Conservation (phyloP, 225 moss, liverwort and hornwort species). For the Physcomitrellopsis africana region DNA sequence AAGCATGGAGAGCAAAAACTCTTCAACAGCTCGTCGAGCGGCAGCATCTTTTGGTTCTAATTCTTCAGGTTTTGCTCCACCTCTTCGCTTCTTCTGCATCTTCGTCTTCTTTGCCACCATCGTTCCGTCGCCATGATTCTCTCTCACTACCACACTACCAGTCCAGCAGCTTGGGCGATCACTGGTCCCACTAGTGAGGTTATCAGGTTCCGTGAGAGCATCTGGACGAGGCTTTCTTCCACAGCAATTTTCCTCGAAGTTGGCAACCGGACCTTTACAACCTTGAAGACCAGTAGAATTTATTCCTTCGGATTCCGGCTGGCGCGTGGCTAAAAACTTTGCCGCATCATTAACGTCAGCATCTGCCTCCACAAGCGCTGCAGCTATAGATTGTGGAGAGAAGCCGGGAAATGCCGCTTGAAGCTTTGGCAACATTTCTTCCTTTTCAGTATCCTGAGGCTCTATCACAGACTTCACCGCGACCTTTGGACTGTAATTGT, state of each 20-base stretch:
- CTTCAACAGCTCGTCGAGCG: constrained; percentile 45
- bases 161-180: background rate
- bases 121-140: constrained; percentile 13
- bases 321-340: constrained; percentile 36
- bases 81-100: constrained; percentile 33
- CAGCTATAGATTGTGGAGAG: constrained; percentile 37
- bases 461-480: background rate
- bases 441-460: constrained; percentile 33
- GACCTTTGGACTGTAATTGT: constrained; percentile 10
- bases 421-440: constrained; percentile 31
- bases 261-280: background rate
- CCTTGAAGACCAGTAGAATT: background rate
- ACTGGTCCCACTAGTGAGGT: background rate
- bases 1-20: constrained; percentile 57
- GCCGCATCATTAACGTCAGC: constrained; percentile 53
- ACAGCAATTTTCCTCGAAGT: background rate
- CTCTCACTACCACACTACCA: background rate
- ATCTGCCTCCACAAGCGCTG: constrained; percentile 47
- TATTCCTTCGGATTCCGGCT: background rate
- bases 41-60: constrained; percentile 32
- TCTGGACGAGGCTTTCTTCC: background rate
- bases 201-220: background rate
- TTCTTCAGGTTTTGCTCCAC: constrained; percentile 2
- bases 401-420: constrained; percentile 54
- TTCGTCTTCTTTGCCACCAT: constrained; percentile 29